These are phyloP conservation scores for Monoraphidium neglectum DNA, from an alignment of 139 green algal species.

Conservation along the genomic window DNA sequence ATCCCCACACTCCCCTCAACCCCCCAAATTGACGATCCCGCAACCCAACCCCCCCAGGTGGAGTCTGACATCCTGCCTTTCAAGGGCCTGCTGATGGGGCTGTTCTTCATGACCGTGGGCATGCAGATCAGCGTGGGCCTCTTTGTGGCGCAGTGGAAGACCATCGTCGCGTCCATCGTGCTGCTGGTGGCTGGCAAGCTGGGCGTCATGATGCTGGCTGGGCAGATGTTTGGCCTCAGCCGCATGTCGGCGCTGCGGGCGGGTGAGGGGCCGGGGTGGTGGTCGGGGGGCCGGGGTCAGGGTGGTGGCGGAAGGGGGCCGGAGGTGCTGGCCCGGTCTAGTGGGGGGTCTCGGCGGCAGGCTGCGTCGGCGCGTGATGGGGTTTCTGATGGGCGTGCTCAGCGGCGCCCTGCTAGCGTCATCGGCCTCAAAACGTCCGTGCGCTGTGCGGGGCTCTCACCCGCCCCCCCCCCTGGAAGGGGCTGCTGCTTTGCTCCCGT, in stretches of 20 bases:
- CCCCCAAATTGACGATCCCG: too few relatives aligned
- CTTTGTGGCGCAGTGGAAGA: slow-evolving; percentile 53
- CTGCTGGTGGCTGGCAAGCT: slow-evolving; percentile 83
- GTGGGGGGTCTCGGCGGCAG: background rate
- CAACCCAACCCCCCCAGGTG: too few relatives aligned
- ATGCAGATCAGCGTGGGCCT: slow-evolving; percentile 62
- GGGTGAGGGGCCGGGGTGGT: slow-evolving; percentile 58
- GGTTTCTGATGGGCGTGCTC: too few relatives aligned
- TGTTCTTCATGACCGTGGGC: slow-evolving; percentile 99
- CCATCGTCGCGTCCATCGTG: slow-evolving; percentile 74
- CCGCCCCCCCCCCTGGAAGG: background rate
- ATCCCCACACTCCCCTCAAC: too few relatives aligned
- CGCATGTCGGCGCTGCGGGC: slow-evolving; percentile 54
- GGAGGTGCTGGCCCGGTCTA: background rate
- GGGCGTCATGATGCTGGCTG: slow-evolving; percentile 74
- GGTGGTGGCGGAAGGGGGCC: too few relatives aligned
- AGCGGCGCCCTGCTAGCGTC: too few relatives aligned
- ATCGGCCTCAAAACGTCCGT: too few relatives aligned
- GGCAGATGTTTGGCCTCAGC: slow-evolving; percentile 79
- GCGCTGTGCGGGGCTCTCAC: too few relatives aligned
- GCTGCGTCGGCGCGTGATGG: too few relatives aligned
- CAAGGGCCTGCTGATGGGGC: slow-evolving; percentile 97
- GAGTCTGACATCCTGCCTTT: slow-evolving; percentile 98
- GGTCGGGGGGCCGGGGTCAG: too few relatives aligned
- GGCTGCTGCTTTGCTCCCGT: background rate